A percentile compares a stretch with the other conserved stretches of the same genome.
These are phyloP conservation scores for Sugiyamaella floridensis DNA, from an alignment of 805 yeast genomes.

Conservation along the genomic window DNA sequence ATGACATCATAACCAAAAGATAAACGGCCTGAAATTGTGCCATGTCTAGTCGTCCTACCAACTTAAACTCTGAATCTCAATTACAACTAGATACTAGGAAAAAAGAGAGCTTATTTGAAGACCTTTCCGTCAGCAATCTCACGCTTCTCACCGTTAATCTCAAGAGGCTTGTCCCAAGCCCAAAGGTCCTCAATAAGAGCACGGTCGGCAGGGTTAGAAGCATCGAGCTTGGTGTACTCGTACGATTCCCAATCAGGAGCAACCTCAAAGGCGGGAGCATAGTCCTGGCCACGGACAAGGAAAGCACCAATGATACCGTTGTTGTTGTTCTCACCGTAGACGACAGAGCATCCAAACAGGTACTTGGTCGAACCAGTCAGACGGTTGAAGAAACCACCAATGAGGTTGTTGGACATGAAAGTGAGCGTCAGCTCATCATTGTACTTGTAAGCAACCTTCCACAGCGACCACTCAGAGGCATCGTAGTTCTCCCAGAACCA, in stretches of 20 bases:
- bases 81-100: neutral
- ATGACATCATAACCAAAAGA: no score
- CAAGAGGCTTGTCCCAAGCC: constrained; percentile 97
- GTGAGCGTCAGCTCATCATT: constrained; percentile 95
- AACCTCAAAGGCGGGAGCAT: constrained; percentile 86
- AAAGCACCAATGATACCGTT: constrained; percentile 96
- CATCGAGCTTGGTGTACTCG: constrained; percentile 74
- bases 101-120: constrained; percentile 54
- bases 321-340: constrained; percentile 97
- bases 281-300: constrained; percentile 92
- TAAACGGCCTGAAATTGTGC: no score
- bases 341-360: constrained; percentile 89
- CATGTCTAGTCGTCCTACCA: no score
- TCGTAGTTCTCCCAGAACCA: constrained; percentile 97
- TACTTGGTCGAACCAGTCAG: constrained; percentile 85
- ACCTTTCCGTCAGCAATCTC: constrained; percentile 98
- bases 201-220: constrained; percentile 66
- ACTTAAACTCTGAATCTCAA: no score
- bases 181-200: constrained; percentile 83
- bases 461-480: constrained; percentile 88
- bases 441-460: constrained; percentile 94
- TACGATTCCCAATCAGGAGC: constrained; percentile 99
- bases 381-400: constrained; percentile 98
- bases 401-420: constrained; percentile 96
- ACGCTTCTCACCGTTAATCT: constrained; percentile 66